phyloP scores from a whole-genome alignment of 2,329 filamentous ascomycete species.

The Alternaria viburni region DNA sequence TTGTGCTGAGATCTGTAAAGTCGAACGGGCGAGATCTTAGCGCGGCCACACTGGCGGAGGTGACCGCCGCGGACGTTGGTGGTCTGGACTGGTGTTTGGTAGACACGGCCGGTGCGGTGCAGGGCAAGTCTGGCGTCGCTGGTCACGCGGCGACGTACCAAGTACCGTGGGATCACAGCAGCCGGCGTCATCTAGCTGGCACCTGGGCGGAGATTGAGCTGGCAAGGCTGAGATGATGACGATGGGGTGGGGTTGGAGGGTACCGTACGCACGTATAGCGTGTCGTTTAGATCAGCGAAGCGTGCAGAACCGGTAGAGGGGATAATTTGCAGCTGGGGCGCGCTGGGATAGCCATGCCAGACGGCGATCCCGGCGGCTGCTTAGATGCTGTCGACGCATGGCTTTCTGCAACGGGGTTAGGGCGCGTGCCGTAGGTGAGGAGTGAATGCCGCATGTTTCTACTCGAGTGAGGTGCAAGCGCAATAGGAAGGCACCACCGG shows the following conservation, averaged over 20 bases:
- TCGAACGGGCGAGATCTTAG: conserved; percentile 30
- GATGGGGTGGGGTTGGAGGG: neutral
- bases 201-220: neutral
- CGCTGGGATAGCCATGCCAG: neutral
- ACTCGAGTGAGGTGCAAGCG: conserved; percentile 2
- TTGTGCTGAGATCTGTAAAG: conserved; percentile 19
- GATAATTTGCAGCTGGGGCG: conserved; percentile 7
- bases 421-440: neutral
- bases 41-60: conserved; percentile 15
- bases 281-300: conserved; percentile 19
- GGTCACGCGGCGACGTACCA: neutral
- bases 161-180: neutral
- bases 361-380: neutral
- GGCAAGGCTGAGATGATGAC: conserved; percentile 8
- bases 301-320: conserved; percentile 33
- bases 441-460: conserved; percentile 4
- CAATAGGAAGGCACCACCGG: conserved; percentile 15
- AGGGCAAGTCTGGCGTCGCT: neutral
- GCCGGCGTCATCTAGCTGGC: neutral
- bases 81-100: neutral
- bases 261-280: conserved; percentile 3
- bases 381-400: neutral
- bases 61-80: neutral
- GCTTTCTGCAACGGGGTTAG: neutral
- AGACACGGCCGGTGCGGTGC: neutral